Evolutionary conservation across 2,329 filamentous ascomycete species (phyloP).

Genomic region (Aureobasidium mangrovei): DNA sequence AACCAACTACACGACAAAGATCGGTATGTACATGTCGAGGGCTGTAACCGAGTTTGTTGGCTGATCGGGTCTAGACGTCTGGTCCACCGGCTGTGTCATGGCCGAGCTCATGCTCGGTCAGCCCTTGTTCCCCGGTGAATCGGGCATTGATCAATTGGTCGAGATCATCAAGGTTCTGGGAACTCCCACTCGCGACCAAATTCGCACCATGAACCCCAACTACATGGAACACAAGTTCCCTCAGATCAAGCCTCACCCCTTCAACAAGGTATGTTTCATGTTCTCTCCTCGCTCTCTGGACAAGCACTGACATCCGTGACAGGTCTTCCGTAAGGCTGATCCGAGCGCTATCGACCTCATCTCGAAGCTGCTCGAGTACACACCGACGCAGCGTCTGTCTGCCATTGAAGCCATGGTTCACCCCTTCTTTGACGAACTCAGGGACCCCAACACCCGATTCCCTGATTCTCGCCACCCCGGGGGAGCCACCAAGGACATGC

Average conservation of each 20-base stretch:
- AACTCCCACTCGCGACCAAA: constrained; percentile 93
- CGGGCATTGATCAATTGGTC: constrained; percentile 94
- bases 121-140: constrained; percentile 94
- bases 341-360: constrained; percentile 90
- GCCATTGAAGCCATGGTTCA: constrained; percentile 97
- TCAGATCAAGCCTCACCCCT: constrained; percentile 98
- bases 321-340: constrained; percentile 95
- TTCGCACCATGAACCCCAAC: constrained; percentile 99
- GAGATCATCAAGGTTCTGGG: constrained; percentile 99
- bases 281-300: constrained; percentile 2
- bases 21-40: constrained; percentile 58
- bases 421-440: constrained; percentile 94
- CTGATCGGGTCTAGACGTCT: constrained; percentile 61
- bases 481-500: constrained; percentile 70
- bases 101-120: constrained; percentile 98
- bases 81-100: constrained; percentile 99
- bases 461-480: constrained; percentile 90
- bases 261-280: constrained; percentile 63
- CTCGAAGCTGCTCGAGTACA: constrained; percentile 89
- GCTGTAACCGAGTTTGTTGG: neutral
- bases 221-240: constrained; percentile 99
- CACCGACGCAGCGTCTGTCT: constrained; percentile 85
- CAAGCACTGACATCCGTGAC: constrained; percentile 5
- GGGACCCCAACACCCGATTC: constrained; percentile 81
- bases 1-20: constrained; percentile 99